Evolutionary conservation across 768 basidiomycete species (phyloP).

Genomic region (Auriscalpium orientale): DNA sequence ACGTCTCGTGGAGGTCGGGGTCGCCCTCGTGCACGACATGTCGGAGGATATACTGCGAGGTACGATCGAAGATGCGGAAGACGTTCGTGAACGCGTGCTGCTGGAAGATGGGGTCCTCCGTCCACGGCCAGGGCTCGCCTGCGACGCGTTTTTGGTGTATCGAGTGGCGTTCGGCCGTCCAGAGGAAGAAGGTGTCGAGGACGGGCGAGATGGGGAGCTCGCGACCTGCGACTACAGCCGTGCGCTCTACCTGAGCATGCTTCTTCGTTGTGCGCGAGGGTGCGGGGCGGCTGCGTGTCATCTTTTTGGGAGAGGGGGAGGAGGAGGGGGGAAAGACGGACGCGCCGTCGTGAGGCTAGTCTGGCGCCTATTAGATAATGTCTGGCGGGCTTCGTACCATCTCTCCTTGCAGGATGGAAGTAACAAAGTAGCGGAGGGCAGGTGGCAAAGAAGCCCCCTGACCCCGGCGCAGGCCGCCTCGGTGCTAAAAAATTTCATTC

Average conservation of each 20-base stretch:
- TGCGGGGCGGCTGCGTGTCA: not conserved
- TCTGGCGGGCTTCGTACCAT: too few species aligned
- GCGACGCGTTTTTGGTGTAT: slow-evolving; percentile 22
- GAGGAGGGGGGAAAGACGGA: too few species aligned
- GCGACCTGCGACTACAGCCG: slow-evolving; percentile 15
- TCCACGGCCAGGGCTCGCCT: slow-evolving; percentile 41
- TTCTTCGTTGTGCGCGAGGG: not conserved
- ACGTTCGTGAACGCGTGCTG: slow-evolving; percentile 64
- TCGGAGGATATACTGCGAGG: slow-evolving; percentile 57
- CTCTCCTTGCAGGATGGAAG: too few species aligned
- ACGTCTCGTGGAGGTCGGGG: slow-evolving; percentile 50
- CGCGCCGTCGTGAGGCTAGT: too few species aligned
- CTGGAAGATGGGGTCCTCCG: slow-evolving; percentile 49
- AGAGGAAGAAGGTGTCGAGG: slow-evolving; percentile 24
- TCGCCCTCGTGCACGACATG: slow-evolving; percentile 67
- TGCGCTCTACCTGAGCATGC: not conserved
- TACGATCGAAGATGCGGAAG: slow-evolving; percentile 66
- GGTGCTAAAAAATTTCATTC: too few species aligned
- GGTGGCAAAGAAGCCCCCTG: too few species aligned
- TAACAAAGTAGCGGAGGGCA: too few species aligned
- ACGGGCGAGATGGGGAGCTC: slow-evolving; percentile 18
- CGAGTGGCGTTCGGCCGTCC: slow-evolving; percentile 25
- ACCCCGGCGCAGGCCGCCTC: too few species aligned
- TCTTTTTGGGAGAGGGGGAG: not conserved
- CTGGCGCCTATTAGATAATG: too few species aligned